Base-by-base conservation (phyloP, 805 yeast species). In the Schwanniomyces sp. region DNA sequence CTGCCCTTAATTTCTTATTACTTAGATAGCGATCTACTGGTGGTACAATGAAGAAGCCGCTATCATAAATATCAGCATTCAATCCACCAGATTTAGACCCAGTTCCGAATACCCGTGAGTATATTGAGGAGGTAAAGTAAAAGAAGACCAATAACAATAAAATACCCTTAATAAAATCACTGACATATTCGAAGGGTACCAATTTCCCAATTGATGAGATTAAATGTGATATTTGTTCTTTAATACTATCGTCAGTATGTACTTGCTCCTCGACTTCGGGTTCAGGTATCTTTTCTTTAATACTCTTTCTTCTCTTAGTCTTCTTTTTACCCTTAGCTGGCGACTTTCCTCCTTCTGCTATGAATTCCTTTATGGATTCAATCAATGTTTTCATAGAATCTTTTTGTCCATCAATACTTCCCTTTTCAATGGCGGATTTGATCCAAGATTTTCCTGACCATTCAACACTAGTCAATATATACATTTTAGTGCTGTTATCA, bases 401-500 rank as follows among this genome's bases (percentile, higher is more conserved):
- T 47, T 79, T 79, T 51, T 88, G 91, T 8, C 92, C 94, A 36
- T 82, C 81, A 53, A 83, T 79, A 1, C 91, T 75, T 45, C 88
- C 90, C 47, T 78, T 85, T 58, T 88, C 94, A 49, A 88, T 82
- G 0, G 89, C 85, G 21, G 84, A 79, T 61, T 84, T 86, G 50
- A 88, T 79, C 91, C 92, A 86, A 41, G 90, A 84, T 52, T 84
- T 84, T 7, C 85, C 88, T 0, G 83, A 67, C 95, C 95, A 88
- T 46, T 81, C 80, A 40, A 86, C 76, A 27, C 67, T 66, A 2
- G 85, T 83, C 28, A 79, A 75, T 12, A 84, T 79, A 21, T 69
- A 67, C 5, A 86, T 32, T 24, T 69, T 70, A 0, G 91, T 85
- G 7, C 64, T 49, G 59, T 84, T 84, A 43, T 75, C 73, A 2